Conservation (phyloP, 1,284 basidiomycete species). For the Ceratobasidium sp. region DNA sequence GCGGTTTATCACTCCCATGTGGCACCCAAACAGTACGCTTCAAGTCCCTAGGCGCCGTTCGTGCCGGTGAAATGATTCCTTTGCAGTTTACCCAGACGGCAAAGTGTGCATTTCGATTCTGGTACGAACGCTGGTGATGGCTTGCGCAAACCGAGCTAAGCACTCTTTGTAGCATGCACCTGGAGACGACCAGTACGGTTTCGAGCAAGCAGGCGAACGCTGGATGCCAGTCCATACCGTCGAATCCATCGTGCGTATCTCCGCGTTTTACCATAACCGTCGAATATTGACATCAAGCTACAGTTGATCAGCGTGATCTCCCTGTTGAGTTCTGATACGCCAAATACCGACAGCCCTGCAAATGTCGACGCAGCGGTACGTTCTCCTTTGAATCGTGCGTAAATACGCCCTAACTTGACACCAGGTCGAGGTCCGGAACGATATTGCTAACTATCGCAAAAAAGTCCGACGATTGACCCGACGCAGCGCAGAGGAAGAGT, state of each 20-base stretch:
- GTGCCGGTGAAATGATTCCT: constrained; percentile 8
- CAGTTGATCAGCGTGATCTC: constrained; percentile 98
- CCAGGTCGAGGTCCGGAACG: constrained; percentile 51
- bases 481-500: constrained; percentile 87
- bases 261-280: neutral
- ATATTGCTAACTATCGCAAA: constrained; percentile 82
- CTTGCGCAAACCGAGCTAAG: neutral
- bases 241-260: constrained; percentile 89
- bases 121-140: constrained; percentile 62
- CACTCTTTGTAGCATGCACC: constrained; percentile 80
- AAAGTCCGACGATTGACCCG: constrained; percentile 89
- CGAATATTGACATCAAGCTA: neutral
- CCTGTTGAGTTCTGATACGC: constrained; percentile 90
- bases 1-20: constrained; percentile 96
- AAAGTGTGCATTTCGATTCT: constrained; percentile 97
- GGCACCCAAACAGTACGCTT: constrained; percentile 95
- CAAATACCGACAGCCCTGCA: constrained; percentile 95
- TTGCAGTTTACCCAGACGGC: constrained; percentile 87
- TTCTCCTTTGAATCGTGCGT: constrained; percentile 7
- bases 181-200: constrained; percentile 97
- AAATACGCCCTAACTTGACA: neutral
- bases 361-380: constrained; percentile 91
- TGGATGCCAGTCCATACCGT: constrained; percentile 99
- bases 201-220: constrained; percentile 96
- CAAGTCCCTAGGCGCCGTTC: neutral